Base-by-base conservation (phyloP, 1,284 basidiomycete genomes). In the Laetiporus sulphureus region DNA sequence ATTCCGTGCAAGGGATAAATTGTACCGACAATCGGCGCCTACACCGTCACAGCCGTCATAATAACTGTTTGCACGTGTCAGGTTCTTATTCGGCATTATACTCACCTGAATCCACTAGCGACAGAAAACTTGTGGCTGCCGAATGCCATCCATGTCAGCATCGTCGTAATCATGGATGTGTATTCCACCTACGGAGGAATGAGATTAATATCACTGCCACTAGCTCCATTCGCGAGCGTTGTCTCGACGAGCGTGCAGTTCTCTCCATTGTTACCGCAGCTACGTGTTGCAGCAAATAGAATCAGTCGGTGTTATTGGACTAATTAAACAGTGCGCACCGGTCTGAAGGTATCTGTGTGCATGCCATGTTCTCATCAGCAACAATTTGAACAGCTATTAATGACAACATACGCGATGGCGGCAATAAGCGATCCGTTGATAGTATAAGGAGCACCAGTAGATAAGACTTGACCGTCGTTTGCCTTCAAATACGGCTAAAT, bases 261-360 rank as follows among this genome's bases (percentile, higher is more conserved):
- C 21, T 36, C 34, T 5, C 34, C 34, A 22, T 36, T 22, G 34
- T 18, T 15, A 15, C 34, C 34, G 15, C 34, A 36, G 34, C 23
- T 36, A 8, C 34, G 18, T 36, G 19, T 22, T n/a, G n/a, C n/a
- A n/a, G n/a, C n/a, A n/a, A n/a, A 36, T 33, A 16, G 16, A 8
- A 16, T 16, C 7, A 8, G 32, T 33, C 32, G 18, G 18, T 10
- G 11, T 11, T 33, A 10, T 11, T 33, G 18, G 11, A 11, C 11
- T 10, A 18, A 8, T 10, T 33, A 18, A 8, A 18, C 8, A 7
- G 32, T 21, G 16, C 34, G 11, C 5, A 36, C 34, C 34, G 5
- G 34, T 36, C 20, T 36, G 34, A 5, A 36, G 15, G 34, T 36
- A 36, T 10, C 34, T 36, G 23, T 20, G n/a, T n/a, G n/a, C n/a